A percentile compares a stretch with the other conserved stretches of the same genome.
Evolutionary conservation across 2,329 filamentous ascomycete genomes (phyloP).

Genomic region (Venturia aucupariae): DNA sequence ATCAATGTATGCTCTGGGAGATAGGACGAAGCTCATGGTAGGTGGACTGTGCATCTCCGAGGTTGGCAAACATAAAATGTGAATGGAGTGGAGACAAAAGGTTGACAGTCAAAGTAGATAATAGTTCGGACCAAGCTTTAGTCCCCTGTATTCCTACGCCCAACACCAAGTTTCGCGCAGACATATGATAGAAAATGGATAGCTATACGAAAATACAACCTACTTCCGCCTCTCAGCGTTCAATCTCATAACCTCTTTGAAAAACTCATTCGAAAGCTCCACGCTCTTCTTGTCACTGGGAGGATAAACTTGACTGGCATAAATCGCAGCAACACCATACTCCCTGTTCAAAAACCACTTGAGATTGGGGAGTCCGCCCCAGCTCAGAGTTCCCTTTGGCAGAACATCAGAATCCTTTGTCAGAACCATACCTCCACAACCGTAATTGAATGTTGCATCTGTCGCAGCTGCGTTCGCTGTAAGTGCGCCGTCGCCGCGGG

Average conservation of each 20-base stretch:
- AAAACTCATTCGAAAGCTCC: slow-evolving; percentile 12
- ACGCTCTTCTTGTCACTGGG: slow-evolving; percentile 13
- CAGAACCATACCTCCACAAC: slow-evolving; percentile 13
- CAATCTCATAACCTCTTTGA: slow-evolving; percentile 14
- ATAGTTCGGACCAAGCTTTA: no score
- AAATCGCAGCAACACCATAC: slow-evolving; percentile 16
- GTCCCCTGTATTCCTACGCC: no score
- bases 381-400: slow-evolving; percentile 9
- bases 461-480: slow-evolving; percentile 10
- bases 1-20: no score
- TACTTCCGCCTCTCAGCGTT: slow-evolving; percentile 9
- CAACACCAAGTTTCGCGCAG: no score
- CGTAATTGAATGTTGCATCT: slow-evolving; percentile 14
- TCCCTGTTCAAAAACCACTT: slow-evolving; percentile 16
- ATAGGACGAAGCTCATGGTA: no score
- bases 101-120: no score
- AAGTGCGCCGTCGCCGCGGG: slow-evolving; percentile 6
- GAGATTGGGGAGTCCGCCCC: slow-evolving; percentile 16
- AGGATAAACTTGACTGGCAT: slow-evolving; percentile 14
- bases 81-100: no score
- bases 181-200: not conserved
- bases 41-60: no score
- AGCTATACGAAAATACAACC: not conserved
- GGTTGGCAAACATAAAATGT: no score
- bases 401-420: slow-evolving; percentile 10